Conservation (phyloP, 257 asterid genomes). For the Striga asiatica region DNA sequence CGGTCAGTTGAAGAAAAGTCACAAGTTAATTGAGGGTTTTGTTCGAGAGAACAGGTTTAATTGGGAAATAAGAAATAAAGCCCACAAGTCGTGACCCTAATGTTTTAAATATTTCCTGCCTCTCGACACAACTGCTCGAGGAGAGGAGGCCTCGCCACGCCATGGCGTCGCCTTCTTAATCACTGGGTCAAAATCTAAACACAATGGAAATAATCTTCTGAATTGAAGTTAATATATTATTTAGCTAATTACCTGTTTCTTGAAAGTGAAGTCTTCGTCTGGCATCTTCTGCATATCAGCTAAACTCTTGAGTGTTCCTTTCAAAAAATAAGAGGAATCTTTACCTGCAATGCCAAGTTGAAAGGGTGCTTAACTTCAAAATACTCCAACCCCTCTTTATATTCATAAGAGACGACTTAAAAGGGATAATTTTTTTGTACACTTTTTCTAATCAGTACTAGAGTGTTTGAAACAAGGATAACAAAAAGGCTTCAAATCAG, state of each 20-base stretch:
- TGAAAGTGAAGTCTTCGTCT: slow-evolving; percentile 65
- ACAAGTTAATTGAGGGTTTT: too few species aligned
- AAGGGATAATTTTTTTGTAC: not conserved
- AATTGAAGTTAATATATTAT: not conserved
- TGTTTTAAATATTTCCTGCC: too few species aligned
- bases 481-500: not conserved
- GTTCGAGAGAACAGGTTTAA: too few species aligned
- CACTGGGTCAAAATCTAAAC: too few species aligned
- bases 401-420: slow-evolving; percentile 4
- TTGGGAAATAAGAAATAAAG: too few species aligned
- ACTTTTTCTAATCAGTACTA: not conserved
- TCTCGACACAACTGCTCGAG: too few species aligned
- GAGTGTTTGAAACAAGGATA: not conserved
- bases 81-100: too few species aligned
- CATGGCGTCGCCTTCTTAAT: too few species aligned
- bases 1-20: too few species aligned
- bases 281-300: slow-evolving; percentile 74
- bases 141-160: too few species aligned
- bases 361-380: not conserved
- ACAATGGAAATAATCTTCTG: not conserved
- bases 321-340: slow-evolving; percentile 44
- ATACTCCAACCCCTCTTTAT: not conserved
- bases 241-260: slow-evolving; percentile 53
- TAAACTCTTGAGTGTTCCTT: slow-evolving; percentile 52
- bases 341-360: slow-evolving; percentile 40